phyloP scores from a whole-genome alignment of 768 basidiomycete genomes.

The Sarcodon sp. region DNA sequence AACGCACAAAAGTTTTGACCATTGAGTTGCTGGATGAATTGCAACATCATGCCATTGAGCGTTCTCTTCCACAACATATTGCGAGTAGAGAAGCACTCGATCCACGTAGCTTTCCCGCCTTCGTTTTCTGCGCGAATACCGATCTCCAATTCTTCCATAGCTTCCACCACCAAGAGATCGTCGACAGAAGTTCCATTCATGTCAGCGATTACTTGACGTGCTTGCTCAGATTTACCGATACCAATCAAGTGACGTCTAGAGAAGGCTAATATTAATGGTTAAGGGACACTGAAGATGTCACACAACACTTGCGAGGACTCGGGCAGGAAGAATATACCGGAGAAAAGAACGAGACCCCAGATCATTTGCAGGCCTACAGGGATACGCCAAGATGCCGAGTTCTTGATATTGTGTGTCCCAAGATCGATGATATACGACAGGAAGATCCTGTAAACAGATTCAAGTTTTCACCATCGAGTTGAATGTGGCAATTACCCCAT shows the following conservation, averaged over 20 bases:
- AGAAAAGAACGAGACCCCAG: constrained; percentile 55
- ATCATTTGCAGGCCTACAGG: constrained; percentile 66
- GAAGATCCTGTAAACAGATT: constrained; percentile 36
- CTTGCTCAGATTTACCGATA: constrained; percentile 35
- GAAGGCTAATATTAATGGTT: not conserved
- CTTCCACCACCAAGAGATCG: constrained; percentile 44
- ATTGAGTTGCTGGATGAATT: constrained; percentile 71
- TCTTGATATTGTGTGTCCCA: constrained; percentile 40
- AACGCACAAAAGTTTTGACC: constrained; percentile 68
- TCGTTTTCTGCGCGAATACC: constrained; percentile 65
- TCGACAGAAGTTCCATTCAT: constrained; percentile 52
- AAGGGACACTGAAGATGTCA: not conserved
- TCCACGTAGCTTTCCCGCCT: constrained; percentile 69
- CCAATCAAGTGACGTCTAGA: constrained; percentile 62
- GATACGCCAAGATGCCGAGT: constrained; percentile 59
- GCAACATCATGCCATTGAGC: constrained; percentile 70
- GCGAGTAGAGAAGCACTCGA: constrained; percentile 61
- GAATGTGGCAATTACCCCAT: constrained; percentile 30
- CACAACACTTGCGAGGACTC: constrained; percentile 52
- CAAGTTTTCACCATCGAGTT: not conserved
- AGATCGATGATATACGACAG: constrained; percentile 61
- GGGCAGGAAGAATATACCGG: constrained; percentile 63
- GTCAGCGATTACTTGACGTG: constrained; percentile 47
- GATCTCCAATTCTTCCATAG: constrained; percentile 49
- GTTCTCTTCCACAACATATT: constrained; percentile 67